These are phyloP conservation scores for Helianthus annuus DNA, from an alignment of 129 eudicot species.

Conservation along the genomic window HanXRQr2.0-SUNRISE NC_035446.2:169917915-169918414, in stretches of 20 bases:
- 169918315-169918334: conserved; percentile 95
- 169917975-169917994: conserved; percentile 75
- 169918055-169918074: conserved; percentile 52
- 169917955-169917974: conserved; percentile 91
- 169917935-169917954: conserved; percentile 97
- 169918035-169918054: conserved; percentile 70
- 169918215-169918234: conserved; percentile 95
- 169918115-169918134: conserved; percentile 93
- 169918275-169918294: conserved; percentile 91
- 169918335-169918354: conserved; percentile 81
- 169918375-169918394: conserved; percentile 92
- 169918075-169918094: conserved; percentile 96
- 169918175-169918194: conserved; percentile 98
- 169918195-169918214: conserved; percentile 85
- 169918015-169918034: conserved; percentile 62
- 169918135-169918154: conserved; percentile 97
- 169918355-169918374: conserved; percentile 62
- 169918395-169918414: conserved; percentile 97
- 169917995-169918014: conserved; percentile 91
- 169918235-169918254: conserved; percentile 87
- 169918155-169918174: conserved; percentile 99
- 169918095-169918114: conserved; percentile 93
- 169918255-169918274: conserved; percentile 96
- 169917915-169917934: conserved; percentile 98
- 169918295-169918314: conserved; percentile 78